Evolutionary conservation across 805 yeast species (phyloP), one percentile per base, ranked within the genome.

Genomic region (Metschnikowia anglica): DNA sequence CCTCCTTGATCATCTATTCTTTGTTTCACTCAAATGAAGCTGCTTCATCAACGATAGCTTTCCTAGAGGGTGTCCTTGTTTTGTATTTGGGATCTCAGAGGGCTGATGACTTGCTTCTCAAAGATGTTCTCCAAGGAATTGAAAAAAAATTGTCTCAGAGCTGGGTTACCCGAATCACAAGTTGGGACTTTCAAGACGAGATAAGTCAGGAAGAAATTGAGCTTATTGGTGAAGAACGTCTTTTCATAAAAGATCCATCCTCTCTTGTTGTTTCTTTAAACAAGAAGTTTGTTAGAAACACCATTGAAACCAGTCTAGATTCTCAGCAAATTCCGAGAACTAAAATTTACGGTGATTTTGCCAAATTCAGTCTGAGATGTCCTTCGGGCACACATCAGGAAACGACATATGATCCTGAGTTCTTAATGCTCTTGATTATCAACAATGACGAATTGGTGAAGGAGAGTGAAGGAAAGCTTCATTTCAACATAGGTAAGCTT

Each of bases 351-450:
- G 16, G 32, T 12, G 46, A 39, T 8, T 53, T 44, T 8, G 23
- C 26, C 11, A 23, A 38, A 11, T 47, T 53, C 18, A 19, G 28
- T 8, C 16, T 2, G 10, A 17, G 12, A 2, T 46, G 51, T 16
- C 23, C 38, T 8, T 21, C 39, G 5, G 39, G 46, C 4, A 41
- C 50, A 2, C 65, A 65, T 34, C 48, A 50, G 7, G 47, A 60
- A 1, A 58, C 68, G 0, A 49, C 65, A 5, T 86, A 89, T 60
- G 91, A 88, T 56, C 74, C 81, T n/a, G 81, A 83, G 55, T 87
- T 89, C 54, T 53, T 89, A 27, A 59, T 87, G 47, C 66, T 84
- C 41, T 56, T 82, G 46, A 62, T 83, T 4, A 58, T 84, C 27
- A 83, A 81, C 58, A 85, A 81, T 52, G 81, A 79, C 4, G 90